A percentile compares a stretch with the other conserved stretches of the same genome.
These are phyloP conservation scores for Sporodiniella umbellata DNA, from an alignment of 371 early-diverging fungal genomes.

Conservation along the genomic window DNA sequence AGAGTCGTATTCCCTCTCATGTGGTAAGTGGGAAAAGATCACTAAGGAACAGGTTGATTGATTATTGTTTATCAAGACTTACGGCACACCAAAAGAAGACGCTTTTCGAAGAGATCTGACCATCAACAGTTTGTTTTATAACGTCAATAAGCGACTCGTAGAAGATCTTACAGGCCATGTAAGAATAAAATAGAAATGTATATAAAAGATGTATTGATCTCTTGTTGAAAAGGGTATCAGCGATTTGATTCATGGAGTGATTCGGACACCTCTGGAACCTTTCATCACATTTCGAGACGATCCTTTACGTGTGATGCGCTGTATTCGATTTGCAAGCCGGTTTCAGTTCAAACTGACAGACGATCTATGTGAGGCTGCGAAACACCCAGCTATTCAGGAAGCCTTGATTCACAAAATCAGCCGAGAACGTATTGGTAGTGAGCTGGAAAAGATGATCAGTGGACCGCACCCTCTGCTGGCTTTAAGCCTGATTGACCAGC, in stretches of 20 bases:
- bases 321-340: constrained; percentile 94
- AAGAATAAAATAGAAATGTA: too few relatives aligned
- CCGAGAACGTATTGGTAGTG: constrained; percentile 93
- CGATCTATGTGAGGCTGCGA: constrained; percentile 66
- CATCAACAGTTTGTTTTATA: constrained; percentile 99
- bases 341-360: constrained; percentile 81
- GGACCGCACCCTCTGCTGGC: constrained; percentile 56
- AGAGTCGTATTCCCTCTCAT: constrained; percentile 82
- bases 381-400: constrained; percentile 54
- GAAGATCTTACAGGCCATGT: constrained; percentile 91
- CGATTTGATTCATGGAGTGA: constrained; percentile 69
- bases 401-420: constrained; percentile 89
- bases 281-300: constrained; percentile 96
- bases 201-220: too few relatives aligned
- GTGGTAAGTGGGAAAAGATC: constrained; percentile 38
- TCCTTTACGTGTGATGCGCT: constrained; percentile 96
- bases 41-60: background rate
- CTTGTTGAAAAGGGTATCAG: constrained; percentile 65
- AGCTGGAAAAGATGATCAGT: constrained; percentile 93
- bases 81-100: constrained; percentile 96
- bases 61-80: constrained; percentile 48
- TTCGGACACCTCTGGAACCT: constrained; percentile 94
- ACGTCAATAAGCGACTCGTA: constrained; percentile 81
- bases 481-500: constrained; percentile 42
- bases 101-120: constrained; percentile 97